phyloP scores from a whole-genome alignment of 2,329 filamentous ascomycete species.

The Calonectria pseudoturangicola region DNA sequence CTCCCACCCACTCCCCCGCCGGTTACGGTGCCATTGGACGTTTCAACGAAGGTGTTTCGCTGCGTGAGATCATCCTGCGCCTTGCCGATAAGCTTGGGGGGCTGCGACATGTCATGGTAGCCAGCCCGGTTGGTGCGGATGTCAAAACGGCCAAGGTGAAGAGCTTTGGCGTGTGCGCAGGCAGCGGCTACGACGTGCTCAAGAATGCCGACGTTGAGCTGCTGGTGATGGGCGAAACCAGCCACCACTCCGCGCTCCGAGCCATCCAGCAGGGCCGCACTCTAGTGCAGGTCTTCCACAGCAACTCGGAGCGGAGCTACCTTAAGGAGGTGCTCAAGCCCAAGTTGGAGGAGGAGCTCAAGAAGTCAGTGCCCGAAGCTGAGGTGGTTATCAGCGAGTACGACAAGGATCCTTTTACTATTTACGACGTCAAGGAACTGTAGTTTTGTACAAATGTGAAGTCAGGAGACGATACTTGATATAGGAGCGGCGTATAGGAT shows the following conservation, averaged over 20 bases:
- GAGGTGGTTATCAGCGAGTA: slow-evolving; percentile 84
- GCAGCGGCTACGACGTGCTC: slow-evolving; percentile 87
- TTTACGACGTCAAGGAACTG: slow-evolving; percentile 73
- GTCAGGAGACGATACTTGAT: slow-evolving; percentile 5
- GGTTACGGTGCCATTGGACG: slow-evolving; percentile 73
- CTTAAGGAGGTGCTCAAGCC: slow-evolving; percentile 81
- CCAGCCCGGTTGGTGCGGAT: slow-evolving; percentile 69
- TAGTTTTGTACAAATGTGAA: slow-evolving; percentile 42
- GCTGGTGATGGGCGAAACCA: slow-evolving; percentile 93
- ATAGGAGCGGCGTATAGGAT: background rate
- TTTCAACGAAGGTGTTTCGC: slow-evolving; percentile 61
- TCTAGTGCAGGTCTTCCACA: slow-evolving; percentile 92
- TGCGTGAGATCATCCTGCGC: slow-evolving; percentile 67
- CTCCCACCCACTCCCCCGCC: slow-evolving; percentile 66
- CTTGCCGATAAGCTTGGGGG: slow-evolving; percentile 82
- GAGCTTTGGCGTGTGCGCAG: slow-evolving; percentile 90
- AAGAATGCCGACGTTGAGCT: slow-evolving; percentile 83
- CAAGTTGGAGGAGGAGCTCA: slow-evolving; percentile 77
- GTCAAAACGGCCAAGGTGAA: slow-evolving; percentile 68
- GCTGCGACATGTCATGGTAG: slow-evolving; percentile 72
- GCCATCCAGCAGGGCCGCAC: slow-evolving; percentile 89
- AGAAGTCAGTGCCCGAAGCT: slow-evolving; percentile 68
- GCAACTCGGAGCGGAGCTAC: slow-evolving; percentile 93
- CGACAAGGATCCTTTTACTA: slow-evolving; percentile 92
- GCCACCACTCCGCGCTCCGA: slow-evolving; percentile 92